phyloP scores from a whole-genome alignment of 1,139 yeast species.

The Entelexis paramagnoliae region DNA sequence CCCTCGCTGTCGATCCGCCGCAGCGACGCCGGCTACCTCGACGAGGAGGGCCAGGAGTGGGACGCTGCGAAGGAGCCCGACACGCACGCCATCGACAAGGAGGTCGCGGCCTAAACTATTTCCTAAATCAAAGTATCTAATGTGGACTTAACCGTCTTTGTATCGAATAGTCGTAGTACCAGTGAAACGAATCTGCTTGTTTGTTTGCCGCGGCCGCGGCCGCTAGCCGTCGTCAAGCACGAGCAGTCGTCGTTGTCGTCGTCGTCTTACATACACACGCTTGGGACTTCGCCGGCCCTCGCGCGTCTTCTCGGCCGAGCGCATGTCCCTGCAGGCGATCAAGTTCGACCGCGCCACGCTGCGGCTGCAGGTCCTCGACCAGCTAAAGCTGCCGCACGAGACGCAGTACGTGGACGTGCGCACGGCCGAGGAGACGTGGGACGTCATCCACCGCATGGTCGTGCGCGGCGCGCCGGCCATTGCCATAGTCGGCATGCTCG shows the following conservation, averaged over 20 bases:
- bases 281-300: too few species aligned
- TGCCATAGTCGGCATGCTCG: constrained; percentile 84
- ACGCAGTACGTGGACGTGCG: constrained; percentile 54
- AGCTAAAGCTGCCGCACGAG: constrained; percentile 68
- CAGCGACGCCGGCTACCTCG: constrained; percentile 50
- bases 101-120: constrained; percentile 12
- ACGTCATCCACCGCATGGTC: constrained; percentile 78
- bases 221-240: too few species aligned
- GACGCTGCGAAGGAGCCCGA: constrained; percentile 44
- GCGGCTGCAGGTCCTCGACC: constrained; percentile 59
- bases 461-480: constrained; percentile 99
- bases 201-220: too few species aligned
- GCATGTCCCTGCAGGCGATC: constrained; percentile 44
- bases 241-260: too few species aligned
- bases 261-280: too few species aligned
- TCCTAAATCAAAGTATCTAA: constrained; percentile 6
- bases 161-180: constrained; percentile 9
- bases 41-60: constrained; percentile 43
- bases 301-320: too few species aligned
- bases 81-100: constrained; percentile 25
- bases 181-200: neutral
- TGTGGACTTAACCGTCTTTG: constrained; percentile 15
- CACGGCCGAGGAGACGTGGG: constrained; percentile 60
- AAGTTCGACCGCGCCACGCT: constrained; percentile 37
- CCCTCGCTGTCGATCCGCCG: constrained; percentile 87